Evolutionary conservation across 768 basidiomycete genomes (phyloP).

Genomic region (Coprinellus micaceus): DNA sequence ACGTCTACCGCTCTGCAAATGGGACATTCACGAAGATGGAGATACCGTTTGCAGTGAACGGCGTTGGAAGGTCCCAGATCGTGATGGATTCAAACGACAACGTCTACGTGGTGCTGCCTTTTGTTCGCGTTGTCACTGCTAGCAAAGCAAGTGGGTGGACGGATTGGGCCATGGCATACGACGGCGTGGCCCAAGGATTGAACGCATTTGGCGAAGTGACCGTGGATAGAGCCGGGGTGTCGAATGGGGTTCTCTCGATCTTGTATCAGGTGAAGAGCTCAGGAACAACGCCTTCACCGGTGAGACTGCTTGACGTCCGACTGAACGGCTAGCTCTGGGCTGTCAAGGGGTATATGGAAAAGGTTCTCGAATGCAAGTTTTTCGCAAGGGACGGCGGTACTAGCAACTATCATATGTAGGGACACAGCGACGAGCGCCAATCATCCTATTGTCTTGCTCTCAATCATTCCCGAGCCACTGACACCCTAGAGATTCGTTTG

Average conservation of each 20-base stretch:
- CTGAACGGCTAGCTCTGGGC: constrained; percentile 28
- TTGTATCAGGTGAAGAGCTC: constrained; percentile 41
- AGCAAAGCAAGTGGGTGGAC: constrained; percentile 43
- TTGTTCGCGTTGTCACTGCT: constrained; percentile 39
- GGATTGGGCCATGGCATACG: constrained; percentile 43
- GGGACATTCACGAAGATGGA: constrained; percentile 44
- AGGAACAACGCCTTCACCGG: constrained; percentile 40
- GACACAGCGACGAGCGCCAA: no score
- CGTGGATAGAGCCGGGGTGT: constrained; percentile 37
- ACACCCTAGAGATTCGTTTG: no score
- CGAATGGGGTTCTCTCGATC: constrained; percentile 36
- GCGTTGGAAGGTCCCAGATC: constrained; percentile 45
- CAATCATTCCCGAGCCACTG: no score
- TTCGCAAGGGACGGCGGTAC: no score
- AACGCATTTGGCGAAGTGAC: constrained; percentile 46
- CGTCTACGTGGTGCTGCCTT: constrained; percentile 43
- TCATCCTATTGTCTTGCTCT: no score
- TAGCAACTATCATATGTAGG: no score
- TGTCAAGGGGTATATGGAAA: no score
- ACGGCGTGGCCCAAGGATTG: constrained; percentile 36
- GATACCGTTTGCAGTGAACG: constrained; percentile 40
- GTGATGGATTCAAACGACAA: constrained; percentile 40
- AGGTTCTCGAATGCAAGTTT: no score
- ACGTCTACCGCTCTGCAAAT: constrained; percentile 37
- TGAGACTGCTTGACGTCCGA: constrained; percentile 32